Percentiles rank a stretch among this genome's conserved stretches.
Evolutionary conservation across 2,329 filamentous ascomycete genomes (phyloP).

Genomic region (Microdochium nivale): DNA sequence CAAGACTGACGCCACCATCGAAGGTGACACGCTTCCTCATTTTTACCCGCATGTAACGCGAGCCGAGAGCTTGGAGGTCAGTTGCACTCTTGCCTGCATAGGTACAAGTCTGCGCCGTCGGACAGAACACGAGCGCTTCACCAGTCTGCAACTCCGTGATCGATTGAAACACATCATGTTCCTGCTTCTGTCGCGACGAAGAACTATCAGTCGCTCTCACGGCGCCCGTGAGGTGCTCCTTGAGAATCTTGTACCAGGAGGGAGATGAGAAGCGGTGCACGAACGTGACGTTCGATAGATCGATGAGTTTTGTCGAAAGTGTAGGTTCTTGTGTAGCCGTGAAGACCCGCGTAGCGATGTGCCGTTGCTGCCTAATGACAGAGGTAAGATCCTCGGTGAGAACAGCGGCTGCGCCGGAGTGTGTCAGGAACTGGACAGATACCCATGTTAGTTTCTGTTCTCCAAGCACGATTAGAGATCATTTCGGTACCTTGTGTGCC

Average conservation of each 20-base stretch:
- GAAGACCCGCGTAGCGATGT: constrained; percentile 56
- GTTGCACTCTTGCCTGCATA: not conserved
- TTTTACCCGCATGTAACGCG: not conserved
- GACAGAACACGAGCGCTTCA: not conserved
- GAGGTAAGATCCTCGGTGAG: not conserved
- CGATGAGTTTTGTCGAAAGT: constrained; percentile 57
- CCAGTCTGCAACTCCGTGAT: not conserved
- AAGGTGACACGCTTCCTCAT: not conserved
- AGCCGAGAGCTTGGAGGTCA: not conserved
- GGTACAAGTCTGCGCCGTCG: not conserved
- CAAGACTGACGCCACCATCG: not conserved
- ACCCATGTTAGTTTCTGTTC: not conserved
- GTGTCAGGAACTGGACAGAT: not conserved
- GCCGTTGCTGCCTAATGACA: constrained; percentile 64
- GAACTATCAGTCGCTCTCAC: not conserved
- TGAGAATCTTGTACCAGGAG: constrained; percentile 44
- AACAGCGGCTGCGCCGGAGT: not conserved
- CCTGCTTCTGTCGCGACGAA: not conserved
- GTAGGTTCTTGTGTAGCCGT: constrained; percentile 75
- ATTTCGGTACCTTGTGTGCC: constrained; percentile 50
- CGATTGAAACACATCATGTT: not conserved
- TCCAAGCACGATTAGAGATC: not conserved
- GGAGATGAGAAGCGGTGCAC: constrained; percentile 66
- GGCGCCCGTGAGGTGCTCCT: constrained; percentile 37
- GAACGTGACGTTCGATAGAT: constrained; percentile 64